Base-by-base conservation (phyloP, 2,329 filamentous ascomycete genomes). In the Stagonosporopsis vannaccii region DNA sequence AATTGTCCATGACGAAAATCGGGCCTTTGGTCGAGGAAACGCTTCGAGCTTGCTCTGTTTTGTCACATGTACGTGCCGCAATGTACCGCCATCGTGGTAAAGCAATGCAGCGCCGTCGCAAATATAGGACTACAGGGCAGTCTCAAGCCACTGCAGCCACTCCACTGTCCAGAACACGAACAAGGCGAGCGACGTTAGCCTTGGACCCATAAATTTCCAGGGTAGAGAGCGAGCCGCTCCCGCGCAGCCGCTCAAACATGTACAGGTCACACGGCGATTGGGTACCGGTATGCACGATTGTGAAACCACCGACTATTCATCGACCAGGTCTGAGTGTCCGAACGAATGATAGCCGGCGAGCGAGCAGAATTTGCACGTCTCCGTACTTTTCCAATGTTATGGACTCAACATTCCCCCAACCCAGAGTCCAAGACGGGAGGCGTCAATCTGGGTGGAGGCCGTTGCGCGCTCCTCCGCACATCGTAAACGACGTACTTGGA, bases 301-400 rank as follows among this genome's bases (percentile, higher is more conserved):
- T 47, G 47, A 43, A 51, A 51, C 53, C 47, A 37, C 25, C n/a
- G 41, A 41, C 30, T 19, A 45, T 25, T 41, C 26, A 17, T 56
- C 32, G 19, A 30, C 39, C 45, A 45, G 17, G 35, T 19, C 19
- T 26, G 6, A 22, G 22, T 9, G 5, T 4, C 25, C 28, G 36
- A 22, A 23, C 55, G 35, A 52, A 58, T 53, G 32, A 53, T 3
- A 44, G 43, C 22, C 17, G 15, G 17, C 33, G 44, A 41, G 28
- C 17, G 23, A 52, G 55, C 48, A 58, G 20, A 58, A 23, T 58
- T 58, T 58, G 55, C 55, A 41, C 26, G 39, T 28, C 42, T 44
- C 42, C 23, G 22, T 41, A 49, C 39, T 19, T 37, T 25, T 36
- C 40, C 44, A 44, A 26, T 48, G 52, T 49, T 17, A 26, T 45